Conservation (phyloP, 148 eudicot species). For the Vaccinium macrocarpon region DNA sequence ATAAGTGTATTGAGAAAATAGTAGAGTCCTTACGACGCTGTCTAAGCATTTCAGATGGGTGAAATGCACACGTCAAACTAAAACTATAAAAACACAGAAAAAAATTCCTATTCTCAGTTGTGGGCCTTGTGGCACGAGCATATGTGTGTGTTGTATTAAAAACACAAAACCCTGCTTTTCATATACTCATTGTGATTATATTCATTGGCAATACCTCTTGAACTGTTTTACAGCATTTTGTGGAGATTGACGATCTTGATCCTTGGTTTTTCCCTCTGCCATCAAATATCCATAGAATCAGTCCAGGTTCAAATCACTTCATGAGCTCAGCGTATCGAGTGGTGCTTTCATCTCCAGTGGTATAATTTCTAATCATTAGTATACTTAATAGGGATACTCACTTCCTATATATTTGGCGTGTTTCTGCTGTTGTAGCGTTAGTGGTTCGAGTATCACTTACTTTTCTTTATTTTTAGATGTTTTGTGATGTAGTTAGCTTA, state of each 20-base stretch:
- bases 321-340: slow-evolving; percentile 59
- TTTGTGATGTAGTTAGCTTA: slow-evolving; percentile 1
- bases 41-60: background rate
- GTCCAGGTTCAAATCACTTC: slow-evolving; percentile 88
- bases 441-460: background rate
- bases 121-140: background rate
- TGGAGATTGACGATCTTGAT: slow-evolving; percentile 54
- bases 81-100: background rate
- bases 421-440: background rate
- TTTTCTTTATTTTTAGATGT: background rate
- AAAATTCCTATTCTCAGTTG: background rate
- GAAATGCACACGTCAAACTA: background rate
- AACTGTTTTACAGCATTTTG: slow-evolving; percentile 42
- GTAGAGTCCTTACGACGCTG: background rate
- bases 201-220: slow-evolving; percentile 7
- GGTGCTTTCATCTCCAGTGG: slow-evolving; percentile 94
- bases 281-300: slow-evolving; percentile 51
- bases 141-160: background rate
- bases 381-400: slow-evolving; percentile 1
- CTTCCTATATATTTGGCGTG: background rate
- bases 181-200: background rate
- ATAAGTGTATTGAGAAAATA: background rate
- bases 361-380: slow-evolving; percentile 32
- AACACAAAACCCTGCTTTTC: background rate
- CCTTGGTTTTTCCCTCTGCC: slow-evolving; percentile 91